These are phyloP conservation scores for Daldinia decipiens DNA, from an alignment of 495 filamentous ascomycete genomes.

Conservation along the genomic window DNA sequence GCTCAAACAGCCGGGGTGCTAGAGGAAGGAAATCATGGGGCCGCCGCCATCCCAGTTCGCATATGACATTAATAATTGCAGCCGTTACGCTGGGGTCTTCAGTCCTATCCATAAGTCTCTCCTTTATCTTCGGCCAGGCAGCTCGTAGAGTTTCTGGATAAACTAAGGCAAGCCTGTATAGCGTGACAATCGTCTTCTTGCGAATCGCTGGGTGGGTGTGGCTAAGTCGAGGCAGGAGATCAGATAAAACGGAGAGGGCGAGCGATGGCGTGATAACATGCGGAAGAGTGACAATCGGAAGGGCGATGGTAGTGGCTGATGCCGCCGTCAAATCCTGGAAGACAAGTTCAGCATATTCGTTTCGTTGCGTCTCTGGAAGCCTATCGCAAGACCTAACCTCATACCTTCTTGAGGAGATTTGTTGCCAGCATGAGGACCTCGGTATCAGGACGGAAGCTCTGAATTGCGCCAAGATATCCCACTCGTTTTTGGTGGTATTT, in stretches of 20 bases:
- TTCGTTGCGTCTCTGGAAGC: constrained; percentile 13
- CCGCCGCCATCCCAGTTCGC: constrained; percentile 92
- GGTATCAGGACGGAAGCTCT: constrained; percentile 94
- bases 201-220: constrained; percentile 85
- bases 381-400: not conserved
- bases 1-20: constrained; percentile 88
- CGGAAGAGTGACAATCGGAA: constrained; percentile 87
- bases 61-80: constrained; percentile 95
- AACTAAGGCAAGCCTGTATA: constrained; percentile 91
- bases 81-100: constrained; percentile 95
- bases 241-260: constrained; percentile 85
- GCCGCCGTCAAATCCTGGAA: constrained; percentile 81
- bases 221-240: constrained; percentile 84
- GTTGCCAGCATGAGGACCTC: constrained; percentile 98
- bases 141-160: constrained; percentile 93
- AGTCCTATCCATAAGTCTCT: constrained; percentile 86
- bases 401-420: constrained; percentile 94
- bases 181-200: constrained; percentile 93
- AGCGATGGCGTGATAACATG: constrained; percentile 92
- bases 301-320: constrained; percentile 75
- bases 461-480: constrained; percentile 94
- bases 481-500: constrained; percentile 96
- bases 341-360: constrained; percentile 23
- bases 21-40: constrained; percentile 93
- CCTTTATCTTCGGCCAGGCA: constrained; percentile 96